Evolutionary conservation across 108 stramenopile genomes (phyloP), one percentile per base, ranked within the genome.

Genomic region (Conticribra guillardii): DNA sequence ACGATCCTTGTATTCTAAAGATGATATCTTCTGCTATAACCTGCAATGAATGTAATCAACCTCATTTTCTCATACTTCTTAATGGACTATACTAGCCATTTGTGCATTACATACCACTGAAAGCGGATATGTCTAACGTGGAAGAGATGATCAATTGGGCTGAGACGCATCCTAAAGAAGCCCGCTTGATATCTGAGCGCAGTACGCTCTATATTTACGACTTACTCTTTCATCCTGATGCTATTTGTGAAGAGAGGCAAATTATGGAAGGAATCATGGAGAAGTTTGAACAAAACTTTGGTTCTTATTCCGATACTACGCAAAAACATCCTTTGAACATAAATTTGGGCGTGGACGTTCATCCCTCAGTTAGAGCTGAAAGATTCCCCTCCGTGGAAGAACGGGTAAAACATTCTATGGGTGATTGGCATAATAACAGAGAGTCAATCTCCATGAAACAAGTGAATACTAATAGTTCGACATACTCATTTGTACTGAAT

Each of bases 301-400:
- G 79, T 11, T 58, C 41, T 30, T 16, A 51, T 53, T 18, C 64
- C 1, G 37, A 52, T 16, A 15, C 16, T 15, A 50, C 15, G 0
- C 30, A 30, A 17, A 16, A 15, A 16, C 51, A 58, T 2, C 5
- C 19, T 16, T 18, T 27, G 1, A 23, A 64, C 11, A 56, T 64
- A 0, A 54, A 14, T 24, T 21, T 27, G 3, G 41, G 57, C 19
- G 56, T 16, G 24, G 41, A 45, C 34, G 32, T 54, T 15, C 53
- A 70, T 24, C 49, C 68, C 4, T 3, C 31, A 30, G 11, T 48
- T 31, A 72, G 74, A 52, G 8, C 67, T 16, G 23, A 73, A 18
- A 83, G 89, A 49, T 90, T 92, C 64, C 89, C 93, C 4, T 82
- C 85, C 0, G 73, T 87, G 14, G 85, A 88, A 71, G 83, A 89